These are phyloP conservation scores for Cutaneotrichosporon arboriforme DNA, from an alignment of 1,284 basidiomycete genomes.

Conservation along the genomic window DNA sequence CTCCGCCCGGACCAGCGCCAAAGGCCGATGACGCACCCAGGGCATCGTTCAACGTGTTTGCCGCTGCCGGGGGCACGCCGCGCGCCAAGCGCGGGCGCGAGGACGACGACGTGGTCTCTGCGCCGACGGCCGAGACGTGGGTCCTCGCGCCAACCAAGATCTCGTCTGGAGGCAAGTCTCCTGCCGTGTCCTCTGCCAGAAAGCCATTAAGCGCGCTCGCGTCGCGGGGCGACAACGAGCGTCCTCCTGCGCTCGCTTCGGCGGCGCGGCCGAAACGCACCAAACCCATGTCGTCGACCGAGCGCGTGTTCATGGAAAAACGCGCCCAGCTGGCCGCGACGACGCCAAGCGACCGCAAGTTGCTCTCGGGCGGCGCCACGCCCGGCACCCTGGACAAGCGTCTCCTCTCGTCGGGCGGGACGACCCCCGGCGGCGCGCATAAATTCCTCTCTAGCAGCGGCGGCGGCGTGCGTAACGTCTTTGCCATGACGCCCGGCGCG, in stretches of 20 bases:
- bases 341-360: background rate
- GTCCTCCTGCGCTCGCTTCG: too few species aligned
- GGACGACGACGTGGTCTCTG: conserved; percentile 6
- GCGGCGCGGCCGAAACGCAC: background rate
- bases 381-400: too few species aligned
- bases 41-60: background rate
- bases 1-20: background rate
- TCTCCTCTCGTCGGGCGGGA: too few species aligned
- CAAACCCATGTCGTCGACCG: background rate
- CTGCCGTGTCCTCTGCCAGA: background rate
- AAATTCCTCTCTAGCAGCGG: too few species aligned
- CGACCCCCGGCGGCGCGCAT: too few species aligned
- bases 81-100: conserved; percentile 13
- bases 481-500: too few species aligned
- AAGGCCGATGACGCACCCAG: background rate
- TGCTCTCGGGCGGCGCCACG: background rate
- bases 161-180: background rate
- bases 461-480: too few species aligned
- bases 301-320: background rate
- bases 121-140: conserved; percentile 3
- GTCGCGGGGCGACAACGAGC: background rate
- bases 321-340: background rate
- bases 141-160: conserved; percentile 1
- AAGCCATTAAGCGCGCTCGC: background rate
- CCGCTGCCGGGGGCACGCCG: background rate